A percentile compares a stretch with the other conserved stretches of the same genome.
Evolutionary conservation across 1,139 yeast genomes (phyloP).

Genomic region (Yamadazyma buinensis): DNA sequence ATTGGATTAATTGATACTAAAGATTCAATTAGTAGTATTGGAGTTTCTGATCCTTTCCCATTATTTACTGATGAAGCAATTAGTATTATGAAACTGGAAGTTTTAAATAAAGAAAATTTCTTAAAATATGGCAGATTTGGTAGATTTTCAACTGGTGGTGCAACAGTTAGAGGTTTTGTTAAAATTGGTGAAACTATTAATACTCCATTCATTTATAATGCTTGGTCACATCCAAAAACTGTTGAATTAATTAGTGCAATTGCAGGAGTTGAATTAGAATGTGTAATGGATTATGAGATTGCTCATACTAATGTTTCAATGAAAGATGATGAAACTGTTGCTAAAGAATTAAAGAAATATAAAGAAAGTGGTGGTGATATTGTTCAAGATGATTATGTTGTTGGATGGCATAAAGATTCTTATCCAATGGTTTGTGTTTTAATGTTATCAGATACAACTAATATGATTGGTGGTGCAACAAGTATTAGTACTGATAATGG

Average conservation of each 20-base stretch:
- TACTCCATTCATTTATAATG: constrained; percentile 45
- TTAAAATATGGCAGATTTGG: constrained; percentile 40
- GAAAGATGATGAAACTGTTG: constrained; percentile 27
- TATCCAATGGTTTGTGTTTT: constrained; percentile 61
- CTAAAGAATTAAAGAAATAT: constrained; percentile 11
- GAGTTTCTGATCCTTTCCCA: constrained; percentile 56
- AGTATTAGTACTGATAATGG: constrained; percentile 40
- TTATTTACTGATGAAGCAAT: constrained; percentile 56
- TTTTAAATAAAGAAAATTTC: constrained; percentile 42
- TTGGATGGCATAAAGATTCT: constrained; percentile 58
- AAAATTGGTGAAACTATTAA: constrained; percentile 24
- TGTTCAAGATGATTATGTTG: constrained; percentile 39
- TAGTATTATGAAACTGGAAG: constrained; percentile 51
- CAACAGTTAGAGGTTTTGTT: constrained; percentile 46
- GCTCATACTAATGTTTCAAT: constrained; percentile 48
- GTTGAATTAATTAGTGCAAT: constrained; percentile 43
- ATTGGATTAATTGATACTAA: constrained; percentile 31
- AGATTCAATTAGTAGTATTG: constrained; percentile 45
- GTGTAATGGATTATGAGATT: constrained; percentile 51
- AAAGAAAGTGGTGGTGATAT: constrained; percentile 8
- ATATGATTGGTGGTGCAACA: constrained; percentile 61
- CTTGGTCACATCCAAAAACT: constrained; percentile 56
- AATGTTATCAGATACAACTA: constrained; percentile 54
- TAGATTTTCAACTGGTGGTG: constrained; percentile 38
- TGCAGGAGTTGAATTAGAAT: constrained; percentile 54